Percentiles rank a stretch among this genome's conserved stretches.
phyloP scores from a whole-genome alignment of 1,284 basidiomycete genomes.

The Heterobasidion annosum region DNA sequence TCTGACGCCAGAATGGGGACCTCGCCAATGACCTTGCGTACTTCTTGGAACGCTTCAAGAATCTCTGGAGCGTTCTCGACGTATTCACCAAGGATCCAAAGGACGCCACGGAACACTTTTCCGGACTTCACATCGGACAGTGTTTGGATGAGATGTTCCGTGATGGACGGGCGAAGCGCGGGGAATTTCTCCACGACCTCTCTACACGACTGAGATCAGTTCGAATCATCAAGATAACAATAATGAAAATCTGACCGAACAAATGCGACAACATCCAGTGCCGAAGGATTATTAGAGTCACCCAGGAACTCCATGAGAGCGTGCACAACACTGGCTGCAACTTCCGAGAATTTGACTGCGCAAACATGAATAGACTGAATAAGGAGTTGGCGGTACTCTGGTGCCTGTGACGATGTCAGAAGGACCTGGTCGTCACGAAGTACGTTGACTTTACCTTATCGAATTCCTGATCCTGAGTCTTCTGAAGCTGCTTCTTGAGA shows the following conservation, averaged over 20 bases:
- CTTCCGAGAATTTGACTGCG: constrained; percentile 97
- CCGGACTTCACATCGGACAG: constrained; percentile 92
- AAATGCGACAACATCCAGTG: constrained; percentile 93
- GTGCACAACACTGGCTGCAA: constrained; percentile 93
- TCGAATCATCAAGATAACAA: background rate
- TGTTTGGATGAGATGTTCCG: constrained; percentile 79
- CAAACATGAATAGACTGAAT: constrained; percentile 98
- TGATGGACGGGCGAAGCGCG: constrained; percentile 75
- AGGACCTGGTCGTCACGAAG: background rate
- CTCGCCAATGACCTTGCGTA: constrained; percentile 88
- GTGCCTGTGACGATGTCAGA: constrained; percentile 42
- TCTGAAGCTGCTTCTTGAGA: constrained; percentile 96
- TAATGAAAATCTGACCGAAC: constrained; percentile 46
- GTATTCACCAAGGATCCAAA: constrained; percentile 99
- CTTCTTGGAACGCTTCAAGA: constrained; percentile 67
- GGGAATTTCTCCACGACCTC: constrained; percentile 99
- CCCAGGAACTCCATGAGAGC: constrained; percentile 98
- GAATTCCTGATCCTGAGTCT: constrained; percentile 79
- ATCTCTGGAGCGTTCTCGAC: constrained; percentile 63
- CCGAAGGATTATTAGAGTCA: constrained; percentile 92
- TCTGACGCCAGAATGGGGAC: constrained; percentile 93
- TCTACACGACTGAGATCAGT: constrained; percentile 22
- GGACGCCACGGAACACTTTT: constrained; percentile 93
- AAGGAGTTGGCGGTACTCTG: constrained; percentile 93
- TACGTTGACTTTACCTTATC: constrained; percentile 55